Evolutionary conservation across 768 basidiomycete species (phyloP).

Genomic region (Xerocomus potaroensis): DNA sequence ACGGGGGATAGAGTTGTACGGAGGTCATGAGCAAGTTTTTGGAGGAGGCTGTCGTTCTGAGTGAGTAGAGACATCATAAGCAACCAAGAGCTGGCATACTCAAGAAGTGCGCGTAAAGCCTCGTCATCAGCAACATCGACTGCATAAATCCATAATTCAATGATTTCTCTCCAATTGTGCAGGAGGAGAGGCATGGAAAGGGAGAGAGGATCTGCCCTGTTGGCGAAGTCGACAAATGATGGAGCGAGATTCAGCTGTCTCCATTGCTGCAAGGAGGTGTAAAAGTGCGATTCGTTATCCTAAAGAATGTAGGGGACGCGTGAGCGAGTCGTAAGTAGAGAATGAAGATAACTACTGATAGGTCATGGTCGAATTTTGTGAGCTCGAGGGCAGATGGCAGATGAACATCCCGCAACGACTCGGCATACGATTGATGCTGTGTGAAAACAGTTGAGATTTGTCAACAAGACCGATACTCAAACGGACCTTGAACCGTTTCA

Average conservation of each 20-base stretch:
- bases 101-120: slow-evolving; percentile 66
- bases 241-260: slow-evolving; percentile 76
- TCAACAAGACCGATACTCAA: neutral
- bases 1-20: slow-evolving; percentile 68
- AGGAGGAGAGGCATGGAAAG: slow-evolving; percentile 77
- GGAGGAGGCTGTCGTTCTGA: slow-evolving; percentile 51
- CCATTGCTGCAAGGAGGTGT: slow-evolving; percentile 69
- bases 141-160: slow-evolving; percentile 58
- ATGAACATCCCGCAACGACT: slow-evolving; percentile 65
- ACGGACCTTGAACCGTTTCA: slow-evolving; percentile 51
- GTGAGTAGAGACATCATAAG: slow-evolving; percentile 8
- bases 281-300: slow-evolving; percentile 80
- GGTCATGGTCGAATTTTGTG: slow-evolving; percentile 54
- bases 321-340: neutral
- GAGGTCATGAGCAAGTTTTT: slow-evolving; percentile 76
- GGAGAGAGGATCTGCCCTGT: slow-evolving; percentile 54
- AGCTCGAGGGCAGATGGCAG: slow-evolving; percentile 60
- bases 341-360: slow-evolving; percentile 37
- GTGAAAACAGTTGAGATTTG: neutral
- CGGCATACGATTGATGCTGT: slow-evolving; percentile 72
- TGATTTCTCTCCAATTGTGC: slow-evolving; percentile 71
- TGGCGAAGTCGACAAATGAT: slow-evolving; percentile 67
- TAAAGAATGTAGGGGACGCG: slow-evolving; percentile 23
- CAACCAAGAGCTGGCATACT: slow-evolving; percentile 44
- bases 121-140: slow-evolving; percentile 64